Percentiles rank a stretch among this genome's conserved stretches.
phyloP scores from a whole-genome alignment of 495 filamentous ascomycete species.

The Stereocaulon alpinum region DNA sequence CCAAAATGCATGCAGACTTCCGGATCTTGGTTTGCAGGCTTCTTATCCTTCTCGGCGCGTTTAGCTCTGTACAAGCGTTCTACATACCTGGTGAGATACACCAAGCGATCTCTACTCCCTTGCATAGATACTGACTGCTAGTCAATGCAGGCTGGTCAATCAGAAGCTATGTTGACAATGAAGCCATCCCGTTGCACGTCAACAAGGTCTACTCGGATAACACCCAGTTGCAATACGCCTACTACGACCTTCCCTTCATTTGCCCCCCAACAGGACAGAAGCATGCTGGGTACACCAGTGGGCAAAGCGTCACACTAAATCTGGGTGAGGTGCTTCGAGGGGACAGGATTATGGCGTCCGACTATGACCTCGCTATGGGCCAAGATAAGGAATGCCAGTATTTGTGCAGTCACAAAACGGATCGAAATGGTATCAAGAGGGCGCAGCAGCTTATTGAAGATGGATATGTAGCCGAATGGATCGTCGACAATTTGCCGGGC shows the following conservation, averaged over 20 bases:
- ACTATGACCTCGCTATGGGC: conserved; percentile 76
- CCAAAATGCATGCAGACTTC: conserved; percentile 25
- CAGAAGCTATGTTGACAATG: conserved; percentile 68
- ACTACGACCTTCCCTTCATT: conserved; percentile 86
- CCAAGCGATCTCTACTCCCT: conserved; percentile 2
- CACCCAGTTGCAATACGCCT: conserved; percentile 87
- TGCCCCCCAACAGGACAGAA: conserved; percentile 67
- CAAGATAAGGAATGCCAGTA: conserved; percentile 66
- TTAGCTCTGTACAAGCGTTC: conserved; percentile 45
- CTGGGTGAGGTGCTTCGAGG: conserved; percentile 89
- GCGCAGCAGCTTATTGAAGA: conserved; percentile 66
- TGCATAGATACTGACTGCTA: conserved; percentile 17
- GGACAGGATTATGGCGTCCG: conserved; percentile 80
- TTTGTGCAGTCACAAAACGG: conserved; percentile 61
- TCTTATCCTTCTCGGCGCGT: conserved; percentile 21
- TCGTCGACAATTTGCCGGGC: conserved; percentile 88
- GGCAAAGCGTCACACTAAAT: conserved; percentile 75
- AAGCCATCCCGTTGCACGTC: conserved; percentile 77
- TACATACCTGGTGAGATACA: conserved; percentile 62
- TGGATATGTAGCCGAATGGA: conserved; percentile 91
- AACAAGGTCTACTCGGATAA: conserved; percentile 95
- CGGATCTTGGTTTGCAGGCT: conserved; percentile 27
- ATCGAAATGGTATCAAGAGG: conserved; percentile 54
- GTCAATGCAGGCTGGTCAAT: conserved; percentile 55
- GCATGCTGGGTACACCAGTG: conserved; percentile 63